Percentiles rank a stretch among this genome's conserved stretches.
Evolutionary conservation across 208 protist species (phyloP).

Genomic region (Herpetomonas samuelpessoai): DNA sequence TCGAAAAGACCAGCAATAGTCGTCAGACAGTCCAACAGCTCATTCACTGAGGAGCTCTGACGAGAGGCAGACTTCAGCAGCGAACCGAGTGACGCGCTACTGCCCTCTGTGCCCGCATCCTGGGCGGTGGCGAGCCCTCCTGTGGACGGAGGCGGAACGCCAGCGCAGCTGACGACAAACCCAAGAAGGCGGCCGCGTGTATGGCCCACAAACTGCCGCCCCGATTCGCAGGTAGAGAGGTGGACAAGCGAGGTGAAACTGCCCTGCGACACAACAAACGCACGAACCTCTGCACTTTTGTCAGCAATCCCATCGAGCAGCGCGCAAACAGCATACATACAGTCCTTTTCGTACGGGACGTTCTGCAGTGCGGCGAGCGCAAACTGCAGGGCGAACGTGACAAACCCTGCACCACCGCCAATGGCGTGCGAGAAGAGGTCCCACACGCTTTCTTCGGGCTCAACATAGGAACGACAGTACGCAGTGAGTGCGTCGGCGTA

Average conservation of each 20-base stretch:
- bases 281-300: conserved; percentile 30
- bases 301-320: conserved; percentile 53
- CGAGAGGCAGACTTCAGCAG: conserved; percentile 10
- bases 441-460: conserved; percentile 18
- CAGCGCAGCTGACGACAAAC: conserved; percentile 36
- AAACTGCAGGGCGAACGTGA: conserved; percentile 42
- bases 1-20: conserved; percentile 43
- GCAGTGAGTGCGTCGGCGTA: conserved; percentile 42
- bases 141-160: no score
- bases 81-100: not conserved
- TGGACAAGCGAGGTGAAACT: conserved; percentile 11
- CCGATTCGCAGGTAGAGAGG: conserved; percentile 9
- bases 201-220: conserved; percentile 23
- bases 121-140: not conserved
- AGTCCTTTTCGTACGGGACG: conserved; percentile 60
- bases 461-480: conserved; percentile 64
- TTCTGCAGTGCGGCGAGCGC: conserved; percentile 16
- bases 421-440: conserved; percentile 30
- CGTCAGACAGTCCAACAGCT: conserved; percentile 25
- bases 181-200: conserved; percentile 43
- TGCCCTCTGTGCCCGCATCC: not conserved
- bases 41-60: conserved; percentile 20
- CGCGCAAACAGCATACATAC: conserved; percentile 32
- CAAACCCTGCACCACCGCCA: conserved; percentile 28
- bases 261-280: conserved; percentile 13